Evolutionary conservation across 169 alveolate genomes (phyloP), one percentile per base, ranked within the genome.

Genomic region (Eimeria tenella): DNA sequence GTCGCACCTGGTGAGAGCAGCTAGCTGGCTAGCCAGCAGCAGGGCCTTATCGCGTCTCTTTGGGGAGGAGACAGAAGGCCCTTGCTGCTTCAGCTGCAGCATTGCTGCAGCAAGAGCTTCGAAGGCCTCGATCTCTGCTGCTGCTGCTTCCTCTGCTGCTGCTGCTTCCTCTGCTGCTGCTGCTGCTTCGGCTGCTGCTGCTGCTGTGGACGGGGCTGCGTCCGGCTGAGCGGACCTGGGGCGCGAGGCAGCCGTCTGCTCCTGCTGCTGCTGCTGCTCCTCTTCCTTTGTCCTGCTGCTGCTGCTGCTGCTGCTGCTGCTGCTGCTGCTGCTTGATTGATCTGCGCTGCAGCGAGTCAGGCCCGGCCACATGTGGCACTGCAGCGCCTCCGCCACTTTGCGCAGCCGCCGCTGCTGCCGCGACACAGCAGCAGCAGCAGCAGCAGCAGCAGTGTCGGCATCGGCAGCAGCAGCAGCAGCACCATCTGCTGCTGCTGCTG

Each of bases 361-460:
- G 42, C 25, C 25, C 58, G 21, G 11, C 9, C 42, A 56, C 58
- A 31, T 1, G 52, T 50, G 5, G 1, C 31, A 19, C 0, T 9
- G 81, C 81, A 70, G 81, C 81, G 31, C 15, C 81, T 6, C 56
- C 53, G 81, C 17, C 0, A 50, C 56, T 49, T 71, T 56, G 0
- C 25, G 56, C 55, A 71, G 82, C 82, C 13, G 82, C 13, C n/a
- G 82, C 56, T 71, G 56, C 56, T 31, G 6, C 4, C 58, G 58
- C 11, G 58, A 52, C 23, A 31, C 13, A 25, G 58, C 73, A 4
- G 58, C 70, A 23, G 3, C 19, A 7, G 58, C 74, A 53, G 55
- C 52, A n/a, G 55, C 89, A 0, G 55, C 70, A 4, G 89, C 55
- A 55, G n/a, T n/a, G n/a, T n/a, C n/a, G 89, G 89, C 74, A 56